These are phyloP conservation scores for Adansonia rubrostipa DNA, from an alignment of 441 rosid species.

Conservation along the genomic window DNA sequence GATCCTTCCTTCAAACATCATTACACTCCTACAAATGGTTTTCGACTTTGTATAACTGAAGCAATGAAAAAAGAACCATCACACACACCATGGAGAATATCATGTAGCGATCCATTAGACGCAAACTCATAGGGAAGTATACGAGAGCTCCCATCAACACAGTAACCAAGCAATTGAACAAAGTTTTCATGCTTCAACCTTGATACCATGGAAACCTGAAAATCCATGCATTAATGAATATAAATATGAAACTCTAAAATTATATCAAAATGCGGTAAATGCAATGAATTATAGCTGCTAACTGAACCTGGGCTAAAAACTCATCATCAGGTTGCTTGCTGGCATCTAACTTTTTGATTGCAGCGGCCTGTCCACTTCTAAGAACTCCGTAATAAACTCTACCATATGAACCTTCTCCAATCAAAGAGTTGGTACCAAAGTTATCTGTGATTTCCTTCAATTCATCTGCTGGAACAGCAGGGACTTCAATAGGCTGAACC, in stretches of 20 bases:
- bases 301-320: constrained; percentile 71
- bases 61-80: constrained; percentile 17
- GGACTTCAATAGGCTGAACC: constrained; percentile 90
- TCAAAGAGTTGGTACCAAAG: constrained; percentile 62
- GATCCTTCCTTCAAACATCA: not conserved
- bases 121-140: constrained; percentile 72
- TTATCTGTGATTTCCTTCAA: constrained; percentile 68
- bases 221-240: constrained; percentile 20
- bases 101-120: constrained; percentile 75
- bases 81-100: constrained; percentile 66
- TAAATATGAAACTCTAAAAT: constrained; percentile 16
- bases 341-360: constrained; percentile 68
- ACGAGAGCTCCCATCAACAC: constrained; percentile 65
- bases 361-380: constrained; percentile 51
- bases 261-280: not conserved
- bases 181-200: constrained; percentile 70
- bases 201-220: constrained; percentile 76
- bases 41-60: not conserved
- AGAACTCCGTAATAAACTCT: constrained; percentile 64
- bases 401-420: constrained; percentile 78
- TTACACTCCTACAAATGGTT: not conserved
- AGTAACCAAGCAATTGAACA: constrained; percentile 70
- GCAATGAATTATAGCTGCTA: not conserved
- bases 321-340: constrained; percentile 78
- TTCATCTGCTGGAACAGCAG: constrained; percentile 55